Percentiles rank a stretch among this genome's conserved stretches.
phyloP scores from a whole-genome alignment of 2,329 filamentous ascomycete genomes.

The Drechslerella coelobrocha region DNA sequence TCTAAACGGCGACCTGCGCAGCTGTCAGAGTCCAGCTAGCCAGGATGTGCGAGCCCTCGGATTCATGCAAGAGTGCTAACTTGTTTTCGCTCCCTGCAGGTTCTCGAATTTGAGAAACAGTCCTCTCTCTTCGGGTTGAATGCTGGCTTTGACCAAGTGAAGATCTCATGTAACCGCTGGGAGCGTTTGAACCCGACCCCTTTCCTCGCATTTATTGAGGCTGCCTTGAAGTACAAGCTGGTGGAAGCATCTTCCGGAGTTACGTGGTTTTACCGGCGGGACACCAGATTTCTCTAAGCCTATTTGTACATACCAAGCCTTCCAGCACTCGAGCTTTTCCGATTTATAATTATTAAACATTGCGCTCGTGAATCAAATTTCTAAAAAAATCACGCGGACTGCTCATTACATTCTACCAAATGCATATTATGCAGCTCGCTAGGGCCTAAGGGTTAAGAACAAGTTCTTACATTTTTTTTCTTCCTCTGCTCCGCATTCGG shows the following conservation, averaged over 20 bases:
- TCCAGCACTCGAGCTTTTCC: too few relatives aligned
- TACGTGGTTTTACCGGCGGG: constrained; percentile 45
- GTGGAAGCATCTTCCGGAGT: constrained; percentile 39
- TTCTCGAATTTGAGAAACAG: constrained; percentile 44
- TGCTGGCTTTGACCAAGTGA: constrained; percentile 44
- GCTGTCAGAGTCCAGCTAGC: not conserved
- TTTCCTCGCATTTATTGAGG: constrained; percentile 45
- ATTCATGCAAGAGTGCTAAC: constrained; percentile 8
- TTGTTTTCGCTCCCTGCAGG: constrained; percentile 17
- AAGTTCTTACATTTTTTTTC: too few relatives aligned
- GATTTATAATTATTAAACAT: too few relatives aligned
- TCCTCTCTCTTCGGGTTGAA: constrained; percentile 40
- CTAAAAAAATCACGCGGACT: too few relatives aligned
- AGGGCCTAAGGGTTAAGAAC: too few relatives aligned
- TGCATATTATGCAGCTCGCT: too few relatives aligned
- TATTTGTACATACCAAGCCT: not conserved
- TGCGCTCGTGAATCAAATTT: too few relatives aligned
- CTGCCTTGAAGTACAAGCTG: constrained; percentile 42
- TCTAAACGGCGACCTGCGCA: constrained; percentile 1
- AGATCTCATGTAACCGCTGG: constrained; percentile 47
- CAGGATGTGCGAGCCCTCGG: not conserved
- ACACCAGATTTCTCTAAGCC: constrained; percentile 25
- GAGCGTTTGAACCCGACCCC: constrained; percentile 47
- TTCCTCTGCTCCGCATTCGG: too few relatives aligned
- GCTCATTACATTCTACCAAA: too few relatives aligned